phyloP scores from a whole-genome alignment of 495 filamentous ascomycete genomes.

The Daldinia vernicosa region DNA sequence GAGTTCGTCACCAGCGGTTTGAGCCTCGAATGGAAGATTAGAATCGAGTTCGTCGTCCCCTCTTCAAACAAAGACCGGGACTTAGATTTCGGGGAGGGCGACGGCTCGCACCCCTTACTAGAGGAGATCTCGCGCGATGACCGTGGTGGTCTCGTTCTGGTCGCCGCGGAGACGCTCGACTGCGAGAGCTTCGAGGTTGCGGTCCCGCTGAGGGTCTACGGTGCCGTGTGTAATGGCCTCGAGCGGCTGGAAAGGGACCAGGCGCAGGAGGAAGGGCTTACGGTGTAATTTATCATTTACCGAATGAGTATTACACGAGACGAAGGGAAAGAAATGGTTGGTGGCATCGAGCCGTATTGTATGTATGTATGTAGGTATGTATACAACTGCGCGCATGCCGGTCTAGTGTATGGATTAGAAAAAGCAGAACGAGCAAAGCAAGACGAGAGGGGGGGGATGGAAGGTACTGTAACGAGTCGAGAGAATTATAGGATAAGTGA shows the following conservation, averaged over 20 bases:
- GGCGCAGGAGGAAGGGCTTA: constrained; percentile 56
- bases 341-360: neutral
- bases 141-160: constrained; percentile 69
- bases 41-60: constrained; percentile 85
- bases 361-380: neutral
- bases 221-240: constrained; percentile 62
- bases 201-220: constrained; percentile 85
- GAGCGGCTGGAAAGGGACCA: constrained; percentile 61
- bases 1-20: constrained; percentile 90
- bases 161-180: constrained; percentile 75
- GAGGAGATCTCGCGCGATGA: constrained; percentile 77
- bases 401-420: constrained; percentile 10
- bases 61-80: constrained; percentile 44
- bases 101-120: constrained; percentile 52
- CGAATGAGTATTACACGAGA: neutral
- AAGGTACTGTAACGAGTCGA: neutral
- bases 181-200: constrained; percentile 92
- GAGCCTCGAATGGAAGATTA: constrained; percentile 82
- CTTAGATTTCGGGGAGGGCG: constrained; percentile 11
- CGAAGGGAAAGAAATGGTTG: neutral
- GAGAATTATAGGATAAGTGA: constrained; percentile 9
- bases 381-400: neutral
- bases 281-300: constrained; percentile 48
- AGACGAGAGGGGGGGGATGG: neutral
- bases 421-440: neutral